phyloP scores from a whole-genome alignment of 2,329 filamentous ascomycete species.

The Penicillium italicum region DNA sequence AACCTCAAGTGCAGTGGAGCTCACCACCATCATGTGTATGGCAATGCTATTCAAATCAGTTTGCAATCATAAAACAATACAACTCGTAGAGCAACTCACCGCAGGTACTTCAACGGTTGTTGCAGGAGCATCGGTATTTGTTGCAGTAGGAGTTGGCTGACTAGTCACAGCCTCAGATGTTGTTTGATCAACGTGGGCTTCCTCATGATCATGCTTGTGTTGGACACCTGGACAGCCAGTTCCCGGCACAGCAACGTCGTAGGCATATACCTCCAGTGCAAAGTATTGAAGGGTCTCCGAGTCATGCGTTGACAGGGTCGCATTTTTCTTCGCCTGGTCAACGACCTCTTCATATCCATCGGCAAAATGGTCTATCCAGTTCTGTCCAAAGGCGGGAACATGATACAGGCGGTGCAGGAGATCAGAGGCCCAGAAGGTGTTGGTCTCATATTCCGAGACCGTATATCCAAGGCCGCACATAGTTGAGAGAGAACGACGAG shows the following conservation, averaged over 20 bases:
- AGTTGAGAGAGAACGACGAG: constrained; percentile 55
- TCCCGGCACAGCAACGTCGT: constrained; percentile 61
- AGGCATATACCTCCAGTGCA: constrained; percentile 62
- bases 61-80: not conserved
- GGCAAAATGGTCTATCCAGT: constrained; percentile 59
- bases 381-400: constrained; percentile 58
- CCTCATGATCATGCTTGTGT: constrained; percentile 9
- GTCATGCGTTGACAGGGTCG: constrained; percentile 53
- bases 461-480: constrained; percentile 63
- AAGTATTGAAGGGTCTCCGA: constrained; percentile 65
- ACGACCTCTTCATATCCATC: constrained; percentile 56
- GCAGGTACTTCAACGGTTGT: constrained; percentile 23
- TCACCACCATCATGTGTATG: constrained; percentile 43
- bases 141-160: constrained; percentile 9
- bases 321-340: constrained; percentile 51
- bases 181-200: not conserved
- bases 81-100: constrained; percentile 18
- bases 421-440: constrained; percentile 64
- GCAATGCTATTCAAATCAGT: constrained; percentile 33
- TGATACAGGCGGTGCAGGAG: constrained; percentile 66
- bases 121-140: constrained; percentile 12
- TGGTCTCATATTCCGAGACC: constrained; percentile 54
- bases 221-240: constrained; percentile 55
- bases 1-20: constrained; percentile 37
- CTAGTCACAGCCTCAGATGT: constrained; percentile 6